Evolutionary conservation across 1,139 yeast genomes (phyloP).

Genomic region (Saccharomyces hybrid): DNA sequence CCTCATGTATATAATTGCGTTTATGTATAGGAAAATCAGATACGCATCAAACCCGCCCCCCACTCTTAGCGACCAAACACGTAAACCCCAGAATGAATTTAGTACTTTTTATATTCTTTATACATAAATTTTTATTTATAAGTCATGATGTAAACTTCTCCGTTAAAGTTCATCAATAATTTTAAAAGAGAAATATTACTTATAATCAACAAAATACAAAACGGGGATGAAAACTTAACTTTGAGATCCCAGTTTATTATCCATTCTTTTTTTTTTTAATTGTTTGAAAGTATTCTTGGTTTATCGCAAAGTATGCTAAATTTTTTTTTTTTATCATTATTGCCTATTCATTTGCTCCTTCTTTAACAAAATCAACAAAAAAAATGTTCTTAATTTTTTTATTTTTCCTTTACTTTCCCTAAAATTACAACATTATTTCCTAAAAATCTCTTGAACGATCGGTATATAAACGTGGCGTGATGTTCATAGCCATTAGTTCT

Average conservation of each 20-base stretch:
- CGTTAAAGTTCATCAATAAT: not conserved
- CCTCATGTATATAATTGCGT: not conserved
- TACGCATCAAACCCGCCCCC: no score
- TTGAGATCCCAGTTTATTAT: not conserved
- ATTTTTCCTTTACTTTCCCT: constrained; percentile 3
- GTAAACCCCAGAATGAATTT: no score
- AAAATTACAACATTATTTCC: constrained; percentile 2
- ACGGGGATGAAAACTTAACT: not conserved
- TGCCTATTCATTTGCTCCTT: not conserved
- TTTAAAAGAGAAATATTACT: not conserved
- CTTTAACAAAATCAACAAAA: not conserved
- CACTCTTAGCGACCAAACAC: no score
- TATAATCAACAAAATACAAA: not conserved
- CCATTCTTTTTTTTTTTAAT: not conserved
- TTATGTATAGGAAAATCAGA: no score
- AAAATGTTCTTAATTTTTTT: not conserved
- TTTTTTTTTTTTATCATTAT: not conserved
- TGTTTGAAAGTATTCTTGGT: not conserved
- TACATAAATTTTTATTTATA: not conserved
- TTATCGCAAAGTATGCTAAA: not conserved
- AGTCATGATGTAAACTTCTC: not conserved
- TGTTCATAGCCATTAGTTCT: constrained; percentile 98
- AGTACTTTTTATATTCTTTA: not conserved
- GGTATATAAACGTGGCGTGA: constrained; percentile 77
- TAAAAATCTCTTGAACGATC: constrained; percentile 40